Evolutionary conservation across 805 yeast genomes (phyloP), one percentile per base, ranked within the genome.

Genomic region (Candida cerambycidarum): DNA sequence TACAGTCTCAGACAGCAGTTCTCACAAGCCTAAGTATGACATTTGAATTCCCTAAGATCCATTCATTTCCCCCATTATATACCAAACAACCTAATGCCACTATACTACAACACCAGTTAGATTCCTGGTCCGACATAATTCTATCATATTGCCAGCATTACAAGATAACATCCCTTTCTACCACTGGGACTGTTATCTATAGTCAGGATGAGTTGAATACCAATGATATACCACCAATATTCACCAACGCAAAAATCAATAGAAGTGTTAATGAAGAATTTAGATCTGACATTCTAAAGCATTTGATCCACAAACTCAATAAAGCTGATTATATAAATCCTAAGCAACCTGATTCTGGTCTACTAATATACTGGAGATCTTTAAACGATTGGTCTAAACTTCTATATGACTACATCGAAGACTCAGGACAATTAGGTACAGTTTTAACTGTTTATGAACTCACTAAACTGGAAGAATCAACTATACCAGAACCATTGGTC

Each of bases 51-150:
- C 75, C 76, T n/a, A 65, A 66, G 45, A 67, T 71, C 38, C 69
- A 70, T 52, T 53, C 68, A 13, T 92, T 89, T 61, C 97, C 97
- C 5, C 99, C 99, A 0, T 79, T 92, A 52, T 92, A 81, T 66
- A 93, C 98, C 7, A 75, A 80, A 47, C 99, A 92, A 63, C 89
- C 93, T 16, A 90, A 92, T 54, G 76, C 81, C 28, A 79, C 85
- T 9, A 83, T 93, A 1, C 79, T 86, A 68, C 73, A 76, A 23
- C 82, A 88, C 9, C 99, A 92, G 62, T 65, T 85, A 12, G 73
- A 73, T n/a, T 79, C 85, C 42, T 92, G 99, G 99, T 66, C 73
- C 19, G 69, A 76, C 33, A 62, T 92, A 19, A 65, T 92, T 0
- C 59, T 84, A 8, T 68, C 71, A 5, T 86, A 79, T 53, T 83